phyloP scores from a whole-genome alignment of 208 protist genomes.

The Trypanosoma caninum region DNA sequence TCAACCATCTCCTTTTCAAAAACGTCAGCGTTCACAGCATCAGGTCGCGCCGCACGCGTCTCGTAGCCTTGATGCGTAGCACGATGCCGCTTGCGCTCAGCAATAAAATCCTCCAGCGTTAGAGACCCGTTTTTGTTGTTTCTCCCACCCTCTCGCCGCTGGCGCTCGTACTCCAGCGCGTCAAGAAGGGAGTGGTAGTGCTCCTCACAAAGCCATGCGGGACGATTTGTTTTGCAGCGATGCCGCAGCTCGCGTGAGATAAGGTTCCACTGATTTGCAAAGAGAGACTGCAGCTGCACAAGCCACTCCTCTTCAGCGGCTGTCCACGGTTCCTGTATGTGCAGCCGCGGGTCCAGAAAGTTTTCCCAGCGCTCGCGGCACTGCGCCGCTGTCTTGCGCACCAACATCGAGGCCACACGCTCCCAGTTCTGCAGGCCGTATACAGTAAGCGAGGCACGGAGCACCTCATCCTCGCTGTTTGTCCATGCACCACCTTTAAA shows the following conservation, averaged over 20 bases:
- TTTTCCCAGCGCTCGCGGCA: slow-evolving; percentile 99
- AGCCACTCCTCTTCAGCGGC: slow-evolving; percentile 99
- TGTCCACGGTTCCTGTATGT: slow-evolving; percentile 99
- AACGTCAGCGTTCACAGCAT: slow-evolving; percentile 97
- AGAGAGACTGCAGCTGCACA: slow-evolving; percentile 97
- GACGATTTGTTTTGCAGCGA: slow-evolving; percentile 88
- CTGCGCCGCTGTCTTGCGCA: slow-evolving; percentile 98
- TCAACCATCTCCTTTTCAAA: slow-evolving; percentile 98
- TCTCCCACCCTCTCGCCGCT: slow-evolving; percentile 27
- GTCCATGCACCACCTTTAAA: slow-evolving; percentile 99
- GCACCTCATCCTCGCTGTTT: slow-evolving; percentile 99
- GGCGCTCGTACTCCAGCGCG: slow-evolving; percentile 64
- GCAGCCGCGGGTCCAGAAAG: slow-evolving; percentile 99
- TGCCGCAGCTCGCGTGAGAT: slow-evolving; percentile 91
- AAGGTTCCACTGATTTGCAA: slow-evolving; percentile 98
- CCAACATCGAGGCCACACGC: slow-evolving; percentile 98
- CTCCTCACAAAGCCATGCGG: slow-evolving; percentile 98
- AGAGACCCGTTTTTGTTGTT: slow-evolving; percentile 23
- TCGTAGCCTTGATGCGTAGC: slow-evolving; percentile 91
- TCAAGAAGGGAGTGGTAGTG: slow-evolving; percentile 98
- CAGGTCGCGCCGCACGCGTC: slow-evolving; percentile 92
- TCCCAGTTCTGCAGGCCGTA: slow-evolving; percentile 99
- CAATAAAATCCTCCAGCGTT: slow-evolving; percentile 73
- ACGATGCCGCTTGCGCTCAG: slow-evolving; percentile 57
- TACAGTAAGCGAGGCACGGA: slow-evolving; percentile 99